phyloP scores from a whole-genome alignment of 441 rosid genomes.

The Populus trichocarpa region DNA sequence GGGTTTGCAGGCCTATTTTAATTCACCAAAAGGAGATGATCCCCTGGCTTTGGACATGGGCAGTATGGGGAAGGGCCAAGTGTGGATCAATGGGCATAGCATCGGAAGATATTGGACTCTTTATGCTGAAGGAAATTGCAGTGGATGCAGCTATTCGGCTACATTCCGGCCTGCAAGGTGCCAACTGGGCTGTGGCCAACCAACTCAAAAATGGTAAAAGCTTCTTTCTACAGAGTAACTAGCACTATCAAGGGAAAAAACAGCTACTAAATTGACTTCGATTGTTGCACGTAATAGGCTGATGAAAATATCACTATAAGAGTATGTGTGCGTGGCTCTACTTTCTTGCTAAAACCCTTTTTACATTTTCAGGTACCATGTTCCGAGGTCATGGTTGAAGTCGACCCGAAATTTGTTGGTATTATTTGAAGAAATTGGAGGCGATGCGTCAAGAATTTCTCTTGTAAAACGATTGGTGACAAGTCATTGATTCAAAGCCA shows the following conservation, averaged over 20 bases:
- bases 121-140: conserved; percentile 61
- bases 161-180: conserved; percentile 67
- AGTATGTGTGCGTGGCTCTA: no score
- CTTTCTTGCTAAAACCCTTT: background rate
- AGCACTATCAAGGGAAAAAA: background rate
- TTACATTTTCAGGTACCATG: conserved; percentile 59
- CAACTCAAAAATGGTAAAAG: conserved; percentile 75
- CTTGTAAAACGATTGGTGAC: conserved; percentile 47
- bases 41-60: conserved; percentile 84
- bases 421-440: conserved; percentile 80
- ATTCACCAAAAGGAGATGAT: conserved; percentile 79
- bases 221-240: background rate
- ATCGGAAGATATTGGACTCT: conserved; percentile 90
- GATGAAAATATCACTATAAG: no score
- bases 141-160: conserved; percentile 59
- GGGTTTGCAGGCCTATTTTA: conserved; percentile 55
- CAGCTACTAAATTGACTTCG: background rate
- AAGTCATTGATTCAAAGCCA: background rate
- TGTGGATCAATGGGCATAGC: conserved; percentile 85
- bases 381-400: conserved; percentile 72
- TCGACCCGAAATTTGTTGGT: conserved; percentile 61
- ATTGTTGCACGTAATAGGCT: no score
- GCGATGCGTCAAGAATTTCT: conserved; percentile 56
- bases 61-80: conserved; percentile 95
- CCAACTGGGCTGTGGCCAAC: conserved; percentile 76